phyloP scores from a whole-genome alignment of 2,329 filamentous ascomycete species.

The Knufia fluminis region DNA sequence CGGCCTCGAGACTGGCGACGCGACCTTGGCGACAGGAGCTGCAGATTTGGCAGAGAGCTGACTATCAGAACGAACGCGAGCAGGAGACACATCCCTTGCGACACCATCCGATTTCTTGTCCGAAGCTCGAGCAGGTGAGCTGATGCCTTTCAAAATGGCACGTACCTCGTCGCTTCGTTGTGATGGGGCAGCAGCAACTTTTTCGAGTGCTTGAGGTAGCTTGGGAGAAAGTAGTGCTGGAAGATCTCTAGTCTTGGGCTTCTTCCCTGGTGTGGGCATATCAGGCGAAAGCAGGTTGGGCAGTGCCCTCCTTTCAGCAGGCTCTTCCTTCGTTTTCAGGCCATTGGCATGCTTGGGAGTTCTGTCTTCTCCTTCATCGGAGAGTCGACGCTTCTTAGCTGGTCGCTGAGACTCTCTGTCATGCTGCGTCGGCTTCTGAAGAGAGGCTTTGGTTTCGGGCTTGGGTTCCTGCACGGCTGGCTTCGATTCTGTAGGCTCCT shows the following conservation, averaged over 20 bases:
- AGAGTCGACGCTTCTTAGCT: constrained; percentile 34
- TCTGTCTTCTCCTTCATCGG: constrained; percentile 17
- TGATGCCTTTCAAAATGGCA: constrained; percentile 11
- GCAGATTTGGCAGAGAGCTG: constrained; percentile 17
- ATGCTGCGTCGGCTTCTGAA: not conserved
- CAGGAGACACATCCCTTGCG: not conserved
- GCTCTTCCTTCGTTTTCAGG: not conserved
- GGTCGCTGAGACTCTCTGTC: constrained; percentile 24
- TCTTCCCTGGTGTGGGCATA: constrained; percentile 3
- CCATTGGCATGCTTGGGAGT: constrained; percentile 21
- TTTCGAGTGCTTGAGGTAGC: constrained; percentile 20
- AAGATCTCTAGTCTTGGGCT: constrained; percentile 11
- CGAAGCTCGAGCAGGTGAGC: not conserved
- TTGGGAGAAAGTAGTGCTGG: constrained; percentile 20
- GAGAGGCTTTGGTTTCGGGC: constrained; percentile 9
- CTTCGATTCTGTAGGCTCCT: not conserved
- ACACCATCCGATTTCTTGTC: not conserved
- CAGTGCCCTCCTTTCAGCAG: not conserved
- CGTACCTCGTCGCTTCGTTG: constrained; percentile 18
- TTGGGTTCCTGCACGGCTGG: not conserved
- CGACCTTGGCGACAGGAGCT: constrained; percentile 13
- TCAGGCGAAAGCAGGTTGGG: constrained; percentile 20
- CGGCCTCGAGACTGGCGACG: constrained; percentile 12
- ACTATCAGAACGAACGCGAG: constrained; percentile 19
- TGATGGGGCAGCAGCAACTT: constrained; percentile 14